Evolutionary conservation across 495 filamentous ascomycete genomes (phyloP).

Genomic region (Hyaloscypha hepaticicola): DNA sequence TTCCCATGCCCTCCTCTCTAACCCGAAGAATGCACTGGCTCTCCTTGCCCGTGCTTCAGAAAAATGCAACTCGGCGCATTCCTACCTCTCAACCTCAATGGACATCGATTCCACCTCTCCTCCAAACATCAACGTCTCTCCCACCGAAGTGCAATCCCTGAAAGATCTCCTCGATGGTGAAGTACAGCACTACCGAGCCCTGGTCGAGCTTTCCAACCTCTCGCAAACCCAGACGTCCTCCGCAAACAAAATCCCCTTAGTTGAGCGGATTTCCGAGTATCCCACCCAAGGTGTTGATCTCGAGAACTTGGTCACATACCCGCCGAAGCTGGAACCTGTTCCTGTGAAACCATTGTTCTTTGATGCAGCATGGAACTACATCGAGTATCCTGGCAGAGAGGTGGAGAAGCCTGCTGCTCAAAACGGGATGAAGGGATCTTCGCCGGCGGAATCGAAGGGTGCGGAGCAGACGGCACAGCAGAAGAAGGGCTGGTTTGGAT

Average conservation of each 20-base stretch:
- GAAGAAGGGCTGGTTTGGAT: slow-evolving; percentile 86
- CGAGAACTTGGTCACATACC: slow-evolving; percentile 78
- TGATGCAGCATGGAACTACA: slow-evolving; percentile 97
- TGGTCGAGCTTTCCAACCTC: slow-evolving; percentile 75
- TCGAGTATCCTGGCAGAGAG: slow-evolving; percentile 77
- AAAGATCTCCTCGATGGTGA: slow-evolving; percentile 60
- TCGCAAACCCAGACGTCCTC: slow-evolving; percentile 33
- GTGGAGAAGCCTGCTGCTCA: slow-evolving; percentile 13
- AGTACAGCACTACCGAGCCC: slow-evolving; percentile 72
- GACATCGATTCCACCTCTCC: slow-evolving; percentile 34
- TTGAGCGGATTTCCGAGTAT: slow-evolving; percentile 74
- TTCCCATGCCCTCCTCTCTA: slow-evolving; percentile 73
- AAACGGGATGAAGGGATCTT: slow-evolving; percentile 30
- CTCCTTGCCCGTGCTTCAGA: slow-evolving; percentile 62
- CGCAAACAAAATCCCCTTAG: slow-evolving; percentile 44
- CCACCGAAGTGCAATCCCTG: slow-evolving; percentile 54
- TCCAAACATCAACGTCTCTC: slow-evolving; percentile 60
- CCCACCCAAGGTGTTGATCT: slow-evolving; percentile 63
- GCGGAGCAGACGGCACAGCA: slow-evolving; percentile 53
- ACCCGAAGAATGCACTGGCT: slow-evolving; percentile 79
- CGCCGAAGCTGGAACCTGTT: slow-evolving; percentile 75
- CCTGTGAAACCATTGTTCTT: slow-evolving; percentile 96
- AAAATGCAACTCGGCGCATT: slow-evolving; percentile 43
- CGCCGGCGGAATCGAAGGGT: slow-evolving; percentile 33
- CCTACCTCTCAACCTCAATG: slow-evolving; percentile 37